phyloP scores from a whole-genome alignment of 169 alveolate genomes.

The Sarcocystis neurona region DNA sequence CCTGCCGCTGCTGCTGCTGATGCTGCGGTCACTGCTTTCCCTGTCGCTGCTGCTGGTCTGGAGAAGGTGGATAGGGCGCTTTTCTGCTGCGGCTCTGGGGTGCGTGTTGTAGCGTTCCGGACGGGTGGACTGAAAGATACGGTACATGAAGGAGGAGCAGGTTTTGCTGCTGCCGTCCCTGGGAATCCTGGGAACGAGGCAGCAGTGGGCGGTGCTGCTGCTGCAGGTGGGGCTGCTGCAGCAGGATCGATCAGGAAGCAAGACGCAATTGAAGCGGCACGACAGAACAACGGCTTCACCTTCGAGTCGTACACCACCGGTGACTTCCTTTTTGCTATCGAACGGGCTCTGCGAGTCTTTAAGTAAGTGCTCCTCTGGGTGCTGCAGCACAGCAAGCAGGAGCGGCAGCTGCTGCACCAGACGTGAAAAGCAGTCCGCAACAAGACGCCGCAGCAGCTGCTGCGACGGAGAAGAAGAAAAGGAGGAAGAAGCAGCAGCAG shows the following conservation, averaged over 20 bases:
- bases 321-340: constrained; percentile 82
- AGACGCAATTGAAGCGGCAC: constrained; percentile 42
- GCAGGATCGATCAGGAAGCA: too few relatives aligned
- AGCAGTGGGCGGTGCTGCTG: too few relatives aligned
- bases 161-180: background rate
- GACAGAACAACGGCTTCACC: constrained; percentile 84
- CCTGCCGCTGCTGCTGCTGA: too few relatives aligned
- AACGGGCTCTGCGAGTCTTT: constrained; percentile 81
- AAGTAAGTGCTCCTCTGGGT: too few relatives aligned
- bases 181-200: too few relatives aligned
- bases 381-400: too few relatives aligned
- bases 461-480: background rate
- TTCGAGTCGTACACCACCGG: constrained; percentile 77
- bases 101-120: constrained; percentile 75
- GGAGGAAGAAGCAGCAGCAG: too few relatives aligned
- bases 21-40: too few relatives aligned
- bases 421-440: background rate
- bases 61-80: background rate
- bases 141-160: constrained; percentile 81
- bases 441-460: background rate
- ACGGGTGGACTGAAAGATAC: constrained; percentile 93
- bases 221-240: too few relatives aligned
- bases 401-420: background rate
- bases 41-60: background rate
- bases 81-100: background rate